Conservation (phyloP, 148 eudicot species). For the Agrostemma githago region DNA sequence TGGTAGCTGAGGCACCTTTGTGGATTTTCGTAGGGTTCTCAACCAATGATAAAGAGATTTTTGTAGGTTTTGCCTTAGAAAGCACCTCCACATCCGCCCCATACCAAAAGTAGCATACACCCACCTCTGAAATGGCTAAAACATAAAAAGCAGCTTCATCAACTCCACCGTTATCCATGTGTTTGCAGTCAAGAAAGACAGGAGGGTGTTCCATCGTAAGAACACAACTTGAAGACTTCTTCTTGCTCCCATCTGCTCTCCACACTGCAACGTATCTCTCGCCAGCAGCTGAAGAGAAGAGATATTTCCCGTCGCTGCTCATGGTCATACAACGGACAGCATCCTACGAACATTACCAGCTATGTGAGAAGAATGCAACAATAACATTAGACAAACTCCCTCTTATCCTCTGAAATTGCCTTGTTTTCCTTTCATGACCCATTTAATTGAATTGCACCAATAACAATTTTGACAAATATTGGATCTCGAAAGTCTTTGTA, state of each 20-base stretch:
- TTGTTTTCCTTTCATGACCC: not conserved
- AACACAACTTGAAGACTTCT: conserved; percentile 57
- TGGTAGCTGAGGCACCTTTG: conserved; percentile 48
- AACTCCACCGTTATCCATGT: conserved; percentile 36
- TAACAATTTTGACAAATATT: not conserved
- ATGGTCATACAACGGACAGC: conserved; percentile 73
- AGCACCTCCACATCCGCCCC: conserved; percentile 64
- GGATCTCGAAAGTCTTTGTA: not conserved
- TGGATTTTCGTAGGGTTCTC: conserved; percentile 39
- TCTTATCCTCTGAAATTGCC: not conserved
- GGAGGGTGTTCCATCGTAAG: conserved; percentile 97
- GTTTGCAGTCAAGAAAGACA: conserved; percentile 60
- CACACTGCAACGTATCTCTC: conserved; percentile 91
- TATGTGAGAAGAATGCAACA: conserved; percentile 2
- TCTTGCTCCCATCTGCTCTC: conserved; percentile 79
- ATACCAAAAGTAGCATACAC: conserved; percentile 81
- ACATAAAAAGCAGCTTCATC: conserved; percentile 50
- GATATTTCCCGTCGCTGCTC: conserved; percentile 73
- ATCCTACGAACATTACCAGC: conserved; percentile 41
- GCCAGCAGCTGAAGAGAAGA: conserved; percentile 70
- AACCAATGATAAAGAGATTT: conserved; percentile 42
- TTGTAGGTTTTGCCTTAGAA: conserved; percentile 57
- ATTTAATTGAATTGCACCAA: not conserved
- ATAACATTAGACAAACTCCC: not conserved
- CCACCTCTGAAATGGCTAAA: conserved; percentile 80